Base-by-base conservation (phyloP, 2,329 filamentous ascomycete genomes). In the Monosporascus sp. region DNA sequence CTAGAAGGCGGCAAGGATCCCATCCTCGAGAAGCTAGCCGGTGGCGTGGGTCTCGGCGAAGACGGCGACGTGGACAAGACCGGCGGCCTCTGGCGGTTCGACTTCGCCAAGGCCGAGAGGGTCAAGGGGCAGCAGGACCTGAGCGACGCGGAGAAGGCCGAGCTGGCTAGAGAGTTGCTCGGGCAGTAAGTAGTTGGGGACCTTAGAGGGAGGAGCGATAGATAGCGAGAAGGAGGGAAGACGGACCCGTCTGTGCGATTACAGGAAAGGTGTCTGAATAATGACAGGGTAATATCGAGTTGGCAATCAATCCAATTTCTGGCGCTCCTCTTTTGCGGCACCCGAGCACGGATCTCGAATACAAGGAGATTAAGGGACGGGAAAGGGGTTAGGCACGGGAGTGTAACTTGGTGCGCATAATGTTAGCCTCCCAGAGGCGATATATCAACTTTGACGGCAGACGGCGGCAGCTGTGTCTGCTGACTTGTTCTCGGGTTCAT, bases 41-140 rank as follows among this genome's bases (percentile, higher is more conserved):
- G 67, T 8, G 57, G 68, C 18, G 77, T 77, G 2, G 78, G 80
- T 4, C 65, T 84, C 17, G 69, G 74, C 2, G 56, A 70, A 0
- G 72, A 78, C 55, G 81, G 81, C 22, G 81, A 85, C 49, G 72
- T 75, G 24, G 81, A 83, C 61, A 83, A 82, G 71, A 85, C 81
- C 2, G 81, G 81, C 20, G 81, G 81, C 1, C 68, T 84, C 17
- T 85, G 81, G 81, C 72, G 81, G 31, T 85, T 80, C 55, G 79
- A 83, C 60, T 17, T 35, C 1, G 60, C 56, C 36, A 77, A 76
- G 65, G 72, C 75, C 2, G 71, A 68, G 24, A 77, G 77, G 65
- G 78, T 62, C 5, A 68, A 61, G 53, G 63, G 60, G n/a, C 58
- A 65, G 47, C 11, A 11, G 14, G 58, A 59, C 15, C 62, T 69